Conservation (phyloP, 192 early-diverging fungal species). For the Rhizophagus prolifer region DNA sequence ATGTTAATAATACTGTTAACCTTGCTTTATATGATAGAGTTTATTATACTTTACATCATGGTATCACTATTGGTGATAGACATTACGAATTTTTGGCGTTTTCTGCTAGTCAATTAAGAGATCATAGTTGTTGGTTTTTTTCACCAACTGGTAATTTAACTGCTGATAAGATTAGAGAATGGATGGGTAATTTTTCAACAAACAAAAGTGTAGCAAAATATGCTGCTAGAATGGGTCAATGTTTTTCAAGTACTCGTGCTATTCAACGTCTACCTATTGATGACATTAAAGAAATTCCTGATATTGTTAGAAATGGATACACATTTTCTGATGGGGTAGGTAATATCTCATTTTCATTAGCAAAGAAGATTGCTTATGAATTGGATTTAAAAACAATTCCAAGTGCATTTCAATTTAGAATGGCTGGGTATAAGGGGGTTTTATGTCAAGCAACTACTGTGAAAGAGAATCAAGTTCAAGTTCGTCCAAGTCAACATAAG, state of each 20-base stretch:
- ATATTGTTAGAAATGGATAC: slow-evolving; percentile 57
- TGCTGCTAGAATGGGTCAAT: slow-evolving; percentile 72
- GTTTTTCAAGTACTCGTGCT: slow-evolving; percentile 67
- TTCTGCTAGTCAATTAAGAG: slow-evolving; percentile 63
- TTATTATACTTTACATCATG: slow-evolving; percentile 43
- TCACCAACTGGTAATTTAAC: slow-evolving; percentile 44
- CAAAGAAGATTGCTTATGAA: slow-evolving; percentile 40
- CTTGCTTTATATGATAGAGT: slow-evolving; percentile 54
- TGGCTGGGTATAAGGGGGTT: slow-evolving; percentile 68
- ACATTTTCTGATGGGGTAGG: slow-evolving; percentile 79
- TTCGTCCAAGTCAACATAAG: slow-evolving; percentile 61
- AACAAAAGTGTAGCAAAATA: slow-evolving; percentile 68
- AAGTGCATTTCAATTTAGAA: slow-evolving; percentile 70
- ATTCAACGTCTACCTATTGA: slow-evolving; percentile 40
- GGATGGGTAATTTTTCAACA: slow-evolving; percentile 73
- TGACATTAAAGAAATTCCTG: slow-evolving; percentile 50
- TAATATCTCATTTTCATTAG: slow-evolving; percentile 52
- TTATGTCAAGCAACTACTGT: slow-evolving; percentile 39
- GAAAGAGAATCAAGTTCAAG: slow-evolving; percentile 36
- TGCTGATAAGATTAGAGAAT: slow-evolving; percentile 51
- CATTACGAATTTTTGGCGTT: slow-evolving; percentile 64
- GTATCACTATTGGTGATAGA: slow-evolving; percentile 54
- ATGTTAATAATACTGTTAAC: slow-evolving; percentile 4
- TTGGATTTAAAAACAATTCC: slow-evolving; percentile 46
- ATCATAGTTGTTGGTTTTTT: slow-evolving; percentile 75